Base-by-base conservation (phyloP, 208 protist genomes). In the Trypanosoma platydactyli region DNA sequence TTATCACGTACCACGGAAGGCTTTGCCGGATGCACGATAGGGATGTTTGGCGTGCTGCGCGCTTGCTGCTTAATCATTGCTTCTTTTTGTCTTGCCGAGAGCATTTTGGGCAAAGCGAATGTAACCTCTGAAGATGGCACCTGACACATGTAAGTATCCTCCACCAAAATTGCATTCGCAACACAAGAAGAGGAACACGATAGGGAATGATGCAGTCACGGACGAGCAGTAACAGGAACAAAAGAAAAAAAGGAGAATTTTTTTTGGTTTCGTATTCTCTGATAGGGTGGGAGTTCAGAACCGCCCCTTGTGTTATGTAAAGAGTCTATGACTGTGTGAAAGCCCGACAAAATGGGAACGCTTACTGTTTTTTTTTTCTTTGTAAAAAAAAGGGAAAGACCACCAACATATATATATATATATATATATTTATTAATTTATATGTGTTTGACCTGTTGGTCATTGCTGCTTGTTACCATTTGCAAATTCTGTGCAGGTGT, bases 41-140 rank as follows among this genome's bases (percentile, higher is more conserved):
- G 30, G 80, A 90, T 62, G 74, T 90, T 9, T 42, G 64, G 25
- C 59, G 66, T 25, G 83, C 84, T 4, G 65, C 82, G 46, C 50
- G 65, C 20, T 71, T 86, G 25, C 56, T 95, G 51, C 88, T 82
- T 56, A 69, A 66, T 35, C 84, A 78, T 35, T 86, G 88, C 62
- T 95, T 90, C 63, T 73, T 75, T 30, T 71, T 92, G 5, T 95
- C 89, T 11, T 88, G 80, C 71, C 76, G 79, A 48, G 73, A 58
- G 59, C 82, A 67, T 24, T 69, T 76, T 66, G 38, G 52, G 18
- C 56, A 44, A 33, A 38, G 59, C 20, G 7, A 29, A 53, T 3
- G 22, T 16, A 15, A 46, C 18, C 9, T 42, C 15, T 7, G 16
- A 20, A 4, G n/a, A 45, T 29, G 54, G 15, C 24, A n/a, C 30